Conservation (phyloP, 768 basidiomycete species). For the Boletus edulis region DNA sequence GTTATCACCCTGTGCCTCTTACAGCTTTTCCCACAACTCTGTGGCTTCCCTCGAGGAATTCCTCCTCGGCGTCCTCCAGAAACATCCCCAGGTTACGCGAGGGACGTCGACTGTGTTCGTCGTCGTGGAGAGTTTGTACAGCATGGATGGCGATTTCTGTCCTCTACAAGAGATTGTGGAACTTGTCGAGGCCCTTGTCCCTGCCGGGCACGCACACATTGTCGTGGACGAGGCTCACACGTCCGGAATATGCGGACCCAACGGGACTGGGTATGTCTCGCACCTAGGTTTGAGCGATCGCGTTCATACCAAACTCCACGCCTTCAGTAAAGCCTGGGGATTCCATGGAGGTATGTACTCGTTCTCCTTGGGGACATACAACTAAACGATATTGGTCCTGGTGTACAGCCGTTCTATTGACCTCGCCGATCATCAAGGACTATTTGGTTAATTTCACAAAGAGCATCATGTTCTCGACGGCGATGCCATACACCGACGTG, state of each 20-base stretch:
- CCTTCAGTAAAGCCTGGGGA: slow-evolving; percentile 47
- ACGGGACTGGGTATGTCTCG: slow-evolving; percentile 43
- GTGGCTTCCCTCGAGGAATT: slow-evolving; percentile 29
- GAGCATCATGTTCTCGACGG: slow-evolving; percentile 21
- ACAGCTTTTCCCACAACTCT: slow-evolving; percentile 48
- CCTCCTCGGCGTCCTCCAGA: slow-evolving; percentile 26
- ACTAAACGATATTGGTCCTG: background rate
- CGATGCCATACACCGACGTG: slow-evolving; percentile 19
- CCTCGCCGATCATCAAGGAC: slow-evolving; percentile 16
- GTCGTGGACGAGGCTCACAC: slow-evolving; percentile 60
- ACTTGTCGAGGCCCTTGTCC: slow-evolving; percentile 36
- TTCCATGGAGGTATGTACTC: slow-evolving; percentile 15
- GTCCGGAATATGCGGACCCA: slow-evolving; percentile 47
- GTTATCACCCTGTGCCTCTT: slow-evolving; percentile 28
- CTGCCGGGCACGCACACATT: slow-evolving; percentile 39
- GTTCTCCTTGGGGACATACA: background rate
- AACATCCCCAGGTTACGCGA: slow-evolving; percentile 17
- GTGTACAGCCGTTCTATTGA: slow-evolving; percentile 17
- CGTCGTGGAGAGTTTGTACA: slow-evolving; percentile 53
- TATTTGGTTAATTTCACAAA: slow-evolving; percentile 22
- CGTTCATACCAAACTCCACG: slow-evolving; percentile 45
- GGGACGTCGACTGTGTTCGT: slow-evolving; percentile 42
- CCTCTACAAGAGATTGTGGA: slow-evolving; percentile 44
- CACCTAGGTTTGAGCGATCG: slow-evolving; percentile 41
- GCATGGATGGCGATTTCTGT: slow-evolving; percentile 59